A percentile compares a stretch with the other conserved stretches of the same genome.
These are phyloP conservation scores for Urochloa ruziziensis DNA, from an alignment of 176 grass and related monocot genomes.

Conservation along the genomic window DNA sequence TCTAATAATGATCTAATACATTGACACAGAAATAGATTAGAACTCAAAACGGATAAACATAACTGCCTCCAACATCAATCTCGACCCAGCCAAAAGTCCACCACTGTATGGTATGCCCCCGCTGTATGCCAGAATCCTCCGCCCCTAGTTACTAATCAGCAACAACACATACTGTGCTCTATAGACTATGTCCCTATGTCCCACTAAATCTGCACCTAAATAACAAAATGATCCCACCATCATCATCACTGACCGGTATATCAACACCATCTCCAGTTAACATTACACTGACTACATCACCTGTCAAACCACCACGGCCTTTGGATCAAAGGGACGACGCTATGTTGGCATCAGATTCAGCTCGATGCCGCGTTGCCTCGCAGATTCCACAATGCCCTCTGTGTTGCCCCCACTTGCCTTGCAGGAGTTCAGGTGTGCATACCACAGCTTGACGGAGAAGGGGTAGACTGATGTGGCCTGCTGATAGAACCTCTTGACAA, in stretches of 20 bases:
- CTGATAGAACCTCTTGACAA: constrained; percentile 70
- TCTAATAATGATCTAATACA: constrained; percentile 21
- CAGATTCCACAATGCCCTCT: constrained; percentile 63
- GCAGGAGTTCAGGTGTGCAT: constrained; percentile 47
- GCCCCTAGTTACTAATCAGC: constrained; percentile 1
- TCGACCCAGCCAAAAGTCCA: too few species aligned
- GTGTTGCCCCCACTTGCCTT: constrained; percentile 41
- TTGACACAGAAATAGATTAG: not conserved
- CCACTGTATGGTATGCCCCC: not conserved
- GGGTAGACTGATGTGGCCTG: constrained; percentile 87
- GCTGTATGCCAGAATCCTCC: constrained; percentile 24
- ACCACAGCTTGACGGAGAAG: constrained; percentile 84
- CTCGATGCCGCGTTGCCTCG: constrained; percentile 70
- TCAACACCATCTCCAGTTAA: constrained; percentile 32
- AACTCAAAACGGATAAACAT: not conserved
- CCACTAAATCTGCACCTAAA: constrained; percentile 39
- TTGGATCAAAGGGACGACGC: not conserved
- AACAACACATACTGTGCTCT: constrained; percentile 28
- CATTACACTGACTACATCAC: constrained; percentile 37
- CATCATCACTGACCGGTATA: not conserved
- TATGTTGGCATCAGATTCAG: constrained; percentile 43
- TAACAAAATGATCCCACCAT: not conserved
- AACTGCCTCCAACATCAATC: not conserved
- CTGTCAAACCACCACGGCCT: not conserved
- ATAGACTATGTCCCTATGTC: constrained; percentile 18